These are phyloP conservation scores for Pholiota microspora DNA, from an alignment of 768 basidiomycete genomes.

Conservation along the genomic window DNA sequence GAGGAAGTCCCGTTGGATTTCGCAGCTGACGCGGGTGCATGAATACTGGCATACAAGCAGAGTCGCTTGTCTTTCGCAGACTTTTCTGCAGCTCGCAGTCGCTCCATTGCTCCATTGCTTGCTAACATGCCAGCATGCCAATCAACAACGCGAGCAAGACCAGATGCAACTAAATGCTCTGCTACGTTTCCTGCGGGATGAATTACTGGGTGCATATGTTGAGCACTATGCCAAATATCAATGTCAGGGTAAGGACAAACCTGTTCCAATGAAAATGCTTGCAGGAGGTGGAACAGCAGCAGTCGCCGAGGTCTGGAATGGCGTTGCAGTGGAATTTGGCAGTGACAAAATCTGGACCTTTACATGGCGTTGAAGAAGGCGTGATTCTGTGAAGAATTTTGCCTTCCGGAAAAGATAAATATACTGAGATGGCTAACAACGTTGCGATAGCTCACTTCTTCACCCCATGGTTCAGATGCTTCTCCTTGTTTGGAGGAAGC, in stretches of 20 bases:
- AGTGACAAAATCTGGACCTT: conserved; percentile 78
- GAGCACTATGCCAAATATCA: neutral
- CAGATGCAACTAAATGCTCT: conserved; percentile 79
- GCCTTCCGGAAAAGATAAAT: conserved; percentile 51
- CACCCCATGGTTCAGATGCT: conserved; percentile 77
- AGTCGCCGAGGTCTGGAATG: conserved; percentile 65
- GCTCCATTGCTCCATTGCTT: conserved; percentile 80
- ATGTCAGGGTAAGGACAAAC: conserved; percentile 32
- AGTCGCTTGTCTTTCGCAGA: conserved; percentile 72
- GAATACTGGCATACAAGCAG: conserved; percentile 63
- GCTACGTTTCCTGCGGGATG: conserved; percentile 96
- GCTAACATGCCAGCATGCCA: conserved; percentile 98
- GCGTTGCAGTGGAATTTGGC: conserved; percentile 74
- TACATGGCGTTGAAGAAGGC: conserved; percentile 77
- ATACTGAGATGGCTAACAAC: conserved; percentile 6
- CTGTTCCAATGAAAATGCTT: conserved; percentile 87
- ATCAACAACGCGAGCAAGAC: conserved; percentile 89
- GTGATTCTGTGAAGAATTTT: conserved; percentile 90
- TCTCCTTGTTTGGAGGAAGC: conserved; percentile 73
- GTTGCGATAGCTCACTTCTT: conserved; percentile 62
- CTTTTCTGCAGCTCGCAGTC: conserved; percentile 81
- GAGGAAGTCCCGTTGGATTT: conserved; percentile 43
- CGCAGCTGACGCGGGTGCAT: conserved; percentile 34
- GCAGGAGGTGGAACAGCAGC: conserved; percentile 60
- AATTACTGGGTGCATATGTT: conserved; percentile 44